Conservation (phyloP, 257 asterid genomes). For the Lycium ferocissimum region DNA sequence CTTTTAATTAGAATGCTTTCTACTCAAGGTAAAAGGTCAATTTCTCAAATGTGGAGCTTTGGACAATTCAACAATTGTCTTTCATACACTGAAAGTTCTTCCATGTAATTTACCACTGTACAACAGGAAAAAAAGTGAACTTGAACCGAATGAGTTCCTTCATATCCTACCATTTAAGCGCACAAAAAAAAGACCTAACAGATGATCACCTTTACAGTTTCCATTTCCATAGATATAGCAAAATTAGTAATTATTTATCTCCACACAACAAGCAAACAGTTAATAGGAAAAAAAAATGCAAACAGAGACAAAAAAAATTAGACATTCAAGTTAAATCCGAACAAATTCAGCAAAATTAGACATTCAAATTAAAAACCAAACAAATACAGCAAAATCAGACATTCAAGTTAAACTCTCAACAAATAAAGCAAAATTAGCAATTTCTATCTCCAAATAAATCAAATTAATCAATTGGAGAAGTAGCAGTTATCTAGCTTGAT, state of each 20-base stretch:
- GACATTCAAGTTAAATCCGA: too few relatives aligned
- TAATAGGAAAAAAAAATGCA: too few relatives aligned
- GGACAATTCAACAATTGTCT: neutral
- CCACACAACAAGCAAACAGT: neutral
- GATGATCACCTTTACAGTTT: neutral
- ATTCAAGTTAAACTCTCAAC: too few relatives aligned
- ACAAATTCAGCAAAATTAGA: too few relatives aligned
- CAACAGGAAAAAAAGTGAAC: neutral
- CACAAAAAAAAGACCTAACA: neutral
- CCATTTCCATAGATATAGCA: neutral
- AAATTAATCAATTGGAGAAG: too few relatives aligned
- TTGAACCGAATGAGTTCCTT: neutral
- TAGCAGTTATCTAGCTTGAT: too few relatives aligned
- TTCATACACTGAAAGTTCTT: neutral
- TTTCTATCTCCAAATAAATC: too few relatives aligned
- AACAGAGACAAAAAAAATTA: too few relatives aligned
- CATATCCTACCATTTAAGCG: neutral
- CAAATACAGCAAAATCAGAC: too few relatives aligned
- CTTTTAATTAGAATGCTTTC: neutral
- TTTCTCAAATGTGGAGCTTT: neutral
- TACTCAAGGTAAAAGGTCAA: constrained; percentile 17
- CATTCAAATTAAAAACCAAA: too few relatives aligned
- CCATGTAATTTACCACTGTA: neutral
- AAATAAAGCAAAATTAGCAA: too few relatives aligned
- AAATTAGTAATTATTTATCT: neutral